Base-by-base conservation (phyloP, 139 green algal genomes). In the Chlorella ohadii region DNA sequence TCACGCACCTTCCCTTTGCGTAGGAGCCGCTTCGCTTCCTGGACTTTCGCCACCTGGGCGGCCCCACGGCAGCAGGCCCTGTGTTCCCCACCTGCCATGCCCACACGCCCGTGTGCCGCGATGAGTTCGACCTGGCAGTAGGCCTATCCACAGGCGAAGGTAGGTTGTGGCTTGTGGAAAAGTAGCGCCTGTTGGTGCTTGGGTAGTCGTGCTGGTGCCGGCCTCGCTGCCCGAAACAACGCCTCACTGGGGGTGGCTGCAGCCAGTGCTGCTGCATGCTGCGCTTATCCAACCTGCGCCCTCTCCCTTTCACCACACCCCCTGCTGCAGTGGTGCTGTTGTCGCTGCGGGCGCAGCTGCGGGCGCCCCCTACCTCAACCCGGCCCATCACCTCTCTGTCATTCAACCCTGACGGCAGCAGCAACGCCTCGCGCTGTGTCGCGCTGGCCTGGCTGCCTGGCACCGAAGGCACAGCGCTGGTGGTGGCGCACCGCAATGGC, bases 61-160 rank as follows among this genome's bases (percentile, higher is more conserved):
- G 76, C 15, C n/a, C 76, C 9, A 23, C 51, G 19, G 56, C 72
- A 19, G 72, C 72, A 41, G 31, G 27, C 0, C 56, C 78, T 17
- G 85, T 71, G 1, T 87, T 86, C 33, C 90, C 91, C 44, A 92
- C 90, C 20, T 95, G 92, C 84, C 88, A 94, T 61, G 86, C 88
- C 1, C 93, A 90, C 41, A 64, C 81, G 12, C 2, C 71, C 12
- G 41, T 66, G 13, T 71, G 89, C 11, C 71, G 77, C 38, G 94
- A 97, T 39, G 90, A 88, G 6, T 72, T 88, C 3, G 94, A 97
- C 72, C 56, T 95, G 27, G 79, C 96, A 0, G 88, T 97, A 2
- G 94, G 94, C 15, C 74, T 96, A 9, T 84, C 79, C 17, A 94
- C 92, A 34, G 94, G 94, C 15, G 83, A 93, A 81, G 91, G 93